Evolutionary conservation across 1,284 basidiomycete species (phyloP).

Genomic region (Malassezia caprae): DNA sequence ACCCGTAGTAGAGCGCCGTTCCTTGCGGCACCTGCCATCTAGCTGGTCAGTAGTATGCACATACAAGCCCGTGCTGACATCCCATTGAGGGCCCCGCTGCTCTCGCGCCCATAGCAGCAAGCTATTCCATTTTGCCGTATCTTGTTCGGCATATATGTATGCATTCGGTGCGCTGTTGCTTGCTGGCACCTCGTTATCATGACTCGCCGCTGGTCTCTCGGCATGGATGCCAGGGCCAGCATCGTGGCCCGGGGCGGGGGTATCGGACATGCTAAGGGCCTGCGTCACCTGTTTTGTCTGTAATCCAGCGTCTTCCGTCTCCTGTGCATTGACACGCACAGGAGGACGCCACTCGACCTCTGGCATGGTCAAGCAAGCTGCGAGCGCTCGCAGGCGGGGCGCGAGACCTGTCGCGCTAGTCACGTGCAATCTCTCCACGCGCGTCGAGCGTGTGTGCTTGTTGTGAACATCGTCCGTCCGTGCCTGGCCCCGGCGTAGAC

Average conservation of each 20-base stretch:
- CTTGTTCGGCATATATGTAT: not conserved
- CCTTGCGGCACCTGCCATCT: slow-evolving; percentile 17
- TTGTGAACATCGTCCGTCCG: not conserved
- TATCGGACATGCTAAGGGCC: not conserved
- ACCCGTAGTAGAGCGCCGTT: slow-evolving; percentile 8
- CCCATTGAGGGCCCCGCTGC: slow-evolving; percentile 20
- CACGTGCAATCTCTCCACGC: slow-evolving; percentile 11
- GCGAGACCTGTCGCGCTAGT: not conserved
- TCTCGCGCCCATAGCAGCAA: slow-evolving; percentile 17
- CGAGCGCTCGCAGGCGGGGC: not conserved
- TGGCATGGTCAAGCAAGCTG: not conserved
- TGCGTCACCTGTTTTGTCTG: not conserved
- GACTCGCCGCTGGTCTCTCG: not conserved
- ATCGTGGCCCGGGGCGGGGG: not conserved
- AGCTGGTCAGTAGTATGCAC: slow-evolving; percentile 4
- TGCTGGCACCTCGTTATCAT: not conserved
- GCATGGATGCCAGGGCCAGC: not conserved
- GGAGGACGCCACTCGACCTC: slow-evolving; percentile 2
- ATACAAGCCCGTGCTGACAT: slow-evolving; percentile 21
- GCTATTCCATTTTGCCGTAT: slow-evolving; percentile 22
- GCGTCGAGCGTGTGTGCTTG: slow-evolving; percentile 6
- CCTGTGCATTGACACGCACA: not conserved
- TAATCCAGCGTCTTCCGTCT: not conserved
- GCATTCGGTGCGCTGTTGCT: not conserved
- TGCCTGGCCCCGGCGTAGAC: not conserved